Percentiles rank a stretch among this genome's conserved stretches.
phyloP scores from a whole-genome alignment of 169 alveolate genomes.

The Babesia microti region DNA sequence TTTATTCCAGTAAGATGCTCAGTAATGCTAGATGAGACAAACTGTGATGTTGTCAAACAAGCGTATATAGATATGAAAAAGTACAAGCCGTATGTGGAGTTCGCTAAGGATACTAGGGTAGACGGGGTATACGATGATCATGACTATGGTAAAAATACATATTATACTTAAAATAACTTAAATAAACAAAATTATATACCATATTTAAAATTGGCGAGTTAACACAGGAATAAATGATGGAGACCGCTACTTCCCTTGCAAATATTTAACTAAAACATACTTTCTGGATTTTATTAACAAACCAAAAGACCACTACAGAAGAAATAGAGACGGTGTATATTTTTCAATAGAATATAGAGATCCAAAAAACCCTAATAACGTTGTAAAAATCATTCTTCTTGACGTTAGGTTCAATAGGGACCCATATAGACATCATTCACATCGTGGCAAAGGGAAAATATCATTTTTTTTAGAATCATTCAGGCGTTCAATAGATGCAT shows the following conservation, averaged over 20 bases:
- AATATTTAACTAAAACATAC: slow-evolving; percentile 45
- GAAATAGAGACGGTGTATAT: slow-evolving; percentile 65
- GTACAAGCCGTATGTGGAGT: slow-evolving; percentile 24
- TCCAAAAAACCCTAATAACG: slow-evolving; percentile 55
- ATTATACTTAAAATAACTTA: neutral
- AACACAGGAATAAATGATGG: slow-evolving; percentile 58
- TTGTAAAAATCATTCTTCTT: slow-evolving; percentile 57
- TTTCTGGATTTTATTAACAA: slow-evolving; percentile 57
- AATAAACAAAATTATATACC: neutral
- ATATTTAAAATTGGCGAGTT: neutral
- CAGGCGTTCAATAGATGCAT: neutral
- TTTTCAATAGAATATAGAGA: slow-evolving; percentile 56
- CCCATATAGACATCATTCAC: slow-evolving; percentile 12
- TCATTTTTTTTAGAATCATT: neutral
- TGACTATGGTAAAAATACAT: slow-evolving; percentile 53
- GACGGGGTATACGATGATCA: slow-evolving; percentile 77
- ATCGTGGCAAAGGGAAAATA: neutral
- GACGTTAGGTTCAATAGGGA: slow-evolving; percentile 67
- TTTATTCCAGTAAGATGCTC: slow-evolving; percentile 41
- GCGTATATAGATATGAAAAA: slow-evolving; percentile 36
- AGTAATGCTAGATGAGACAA: slow-evolving; percentile 33
- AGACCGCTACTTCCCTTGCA: slow-evolving; percentile 36
- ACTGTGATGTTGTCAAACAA: slow-evolving; percentile 35
- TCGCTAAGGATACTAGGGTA: slow-evolving; percentile 31
- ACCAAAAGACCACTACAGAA: slow-evolving; percentile 61